Evolutionary conservation across 208 protist species (phyloP), one percentile per base, ranked within the genome.

Genomic region (Acanthamoeba divionensis): DNA sequence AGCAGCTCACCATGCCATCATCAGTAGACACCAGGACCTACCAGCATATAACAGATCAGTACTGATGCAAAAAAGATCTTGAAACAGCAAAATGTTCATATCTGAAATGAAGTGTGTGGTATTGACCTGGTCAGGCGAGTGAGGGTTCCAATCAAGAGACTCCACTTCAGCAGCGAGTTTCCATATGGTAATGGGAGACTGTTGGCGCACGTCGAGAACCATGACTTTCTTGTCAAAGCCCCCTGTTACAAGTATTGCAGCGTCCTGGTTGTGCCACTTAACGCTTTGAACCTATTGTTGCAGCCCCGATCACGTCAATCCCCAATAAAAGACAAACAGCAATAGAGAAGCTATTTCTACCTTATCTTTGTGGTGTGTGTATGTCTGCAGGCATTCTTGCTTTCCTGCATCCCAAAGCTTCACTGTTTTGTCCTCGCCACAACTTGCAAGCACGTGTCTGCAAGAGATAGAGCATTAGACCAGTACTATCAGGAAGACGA

Each of bases 351-450:
- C 52, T 60, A 21, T 21, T 60, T 18, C 18, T 73, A 96, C 92
- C 75, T 98, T 98, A 83, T 98, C 96, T 18, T 67, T 91, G 90
- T 99, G 97, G 45, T 95, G 93, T 54, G 94, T 65, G 26, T 95
- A 98, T 13, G 97, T 98, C 38, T 94, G 94, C 24, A 98, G 71
- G 94, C 97, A 98, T 9, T 87, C 18, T 44, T 29, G 31, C 66
- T 88, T 90, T 93, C 96, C 41, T 10, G 99, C 83, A 90, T 99
- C 98, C 98, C 98, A 99, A 50, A 99, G 91, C 89, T 98, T 98
- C 9, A 99, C 97, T 29, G 96, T 98, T 33, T 92, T 91, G 91
- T 99, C 98, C 13, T 97, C 97, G n/a, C 97, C 98, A 54, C 96
- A 96, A 62, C 96, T 98, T 50, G 96, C 97, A 12, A 99, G 92